Conservation (phyloP, 768 basidiomycete genomes). For the Exsudoporus frostii region DNA sequence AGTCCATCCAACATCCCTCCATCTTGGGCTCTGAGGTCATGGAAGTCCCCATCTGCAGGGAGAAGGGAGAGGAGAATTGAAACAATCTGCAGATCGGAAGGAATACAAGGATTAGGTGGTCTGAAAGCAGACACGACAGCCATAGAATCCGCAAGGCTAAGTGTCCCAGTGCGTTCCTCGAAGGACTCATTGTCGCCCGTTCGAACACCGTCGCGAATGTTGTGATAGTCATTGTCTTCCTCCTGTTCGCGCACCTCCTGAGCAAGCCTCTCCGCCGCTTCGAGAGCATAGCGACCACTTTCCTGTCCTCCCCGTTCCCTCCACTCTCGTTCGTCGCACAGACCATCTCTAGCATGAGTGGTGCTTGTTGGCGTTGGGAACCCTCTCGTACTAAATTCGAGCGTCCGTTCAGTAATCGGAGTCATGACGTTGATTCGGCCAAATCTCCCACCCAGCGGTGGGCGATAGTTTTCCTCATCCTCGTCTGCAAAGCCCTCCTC, state of each 20-base stretch:
- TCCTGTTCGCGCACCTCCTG: slow-evolving; percentile 39
- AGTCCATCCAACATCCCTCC: slow-evolving; percentile 62
- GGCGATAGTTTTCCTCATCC: slow-evolving; percentile 31
- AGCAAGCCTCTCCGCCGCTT: slow-evolving; percentile 57
- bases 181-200: slow-evolving; percentile 28
- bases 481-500: slow-evolving; percentile 30
- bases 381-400: slow-evolving; percentile 70
- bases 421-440: slow-evolving; percentile 92
- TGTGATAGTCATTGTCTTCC: slow-evolving; percentile 13
- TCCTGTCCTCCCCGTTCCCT: slow-evolving; percentile 29
- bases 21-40: slow-evolving; percentile 53
- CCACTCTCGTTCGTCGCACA: slow-evolving; percentile 16
- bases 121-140: slow-evolving; percentile 61
- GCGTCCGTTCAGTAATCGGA: slow-evolving; percentile 93
- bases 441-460: slow-evolving; percentile 70
- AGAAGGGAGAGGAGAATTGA: slow-evolving; percentile 61
- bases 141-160: slow-evolving; percentile 65
- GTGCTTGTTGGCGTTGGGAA: slow-evolving; percentile 40
- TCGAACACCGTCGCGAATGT: slow-evolving; percentile 8
- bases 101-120: slow-evolving; percentile 86
- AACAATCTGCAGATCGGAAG: slow-evolving; percentile 68
- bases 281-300: slow-evolving; percentile 41
- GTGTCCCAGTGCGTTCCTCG: slow-evolving; percentile 60
- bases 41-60: slow-evolving; percentile 56
- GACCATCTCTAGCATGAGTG: slow-evolving; percentile 44